Conservation (phyloP, 495 filamentous ascomycete species). For the Penicillium cinerascens region DNA sequence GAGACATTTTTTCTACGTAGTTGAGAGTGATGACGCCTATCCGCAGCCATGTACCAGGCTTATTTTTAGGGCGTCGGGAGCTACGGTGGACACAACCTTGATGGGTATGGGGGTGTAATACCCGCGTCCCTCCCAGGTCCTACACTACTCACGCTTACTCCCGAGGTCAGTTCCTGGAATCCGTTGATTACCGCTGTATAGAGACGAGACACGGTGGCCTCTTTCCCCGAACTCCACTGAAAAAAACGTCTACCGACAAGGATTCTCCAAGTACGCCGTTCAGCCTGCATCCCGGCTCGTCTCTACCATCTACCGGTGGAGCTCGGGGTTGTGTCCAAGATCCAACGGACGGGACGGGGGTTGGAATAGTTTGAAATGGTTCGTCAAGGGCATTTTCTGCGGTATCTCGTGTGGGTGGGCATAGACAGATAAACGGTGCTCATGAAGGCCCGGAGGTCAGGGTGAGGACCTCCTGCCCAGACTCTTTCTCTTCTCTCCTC, state of each 20-base stretch:
- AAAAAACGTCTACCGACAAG: neutral
- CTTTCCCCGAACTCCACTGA: neutral
- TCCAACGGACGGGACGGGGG: neutral
- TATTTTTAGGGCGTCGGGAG: too few species aligned
- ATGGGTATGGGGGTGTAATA: too few species aligned
- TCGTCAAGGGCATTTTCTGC: constrained; percentile 35
- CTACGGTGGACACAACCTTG: too few species aligned
- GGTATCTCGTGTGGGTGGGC: constrained; percentile 30
- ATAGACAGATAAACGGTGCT: constrained; percentile 26
- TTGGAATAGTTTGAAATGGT: constrained; percentile 18
- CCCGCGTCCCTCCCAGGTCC: too few species aligned
- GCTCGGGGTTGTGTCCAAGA: neutral
- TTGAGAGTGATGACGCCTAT: too few species aligned
- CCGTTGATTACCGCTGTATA: neutral
- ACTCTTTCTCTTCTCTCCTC: constrained; percentile 3
- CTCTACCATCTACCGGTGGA: neutral
- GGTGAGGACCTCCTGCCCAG: constrained; percentile 12
- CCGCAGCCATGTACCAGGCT: too few species aligned
- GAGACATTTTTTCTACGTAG: too few species aligned
- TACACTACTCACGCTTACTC: neutral
- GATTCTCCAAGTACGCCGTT: neutral
- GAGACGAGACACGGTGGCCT: neutral
- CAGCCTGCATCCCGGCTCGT: too few species aligned
- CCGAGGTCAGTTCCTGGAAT: neutral
- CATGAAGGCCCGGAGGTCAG: constrained; percentile 22